A percentile compares a stretch with the other conserved stretches of the same genome.
Evolutionary conservation across 345 rosid species (phyloP).

Genomic region (Populus tremula): DNA sequence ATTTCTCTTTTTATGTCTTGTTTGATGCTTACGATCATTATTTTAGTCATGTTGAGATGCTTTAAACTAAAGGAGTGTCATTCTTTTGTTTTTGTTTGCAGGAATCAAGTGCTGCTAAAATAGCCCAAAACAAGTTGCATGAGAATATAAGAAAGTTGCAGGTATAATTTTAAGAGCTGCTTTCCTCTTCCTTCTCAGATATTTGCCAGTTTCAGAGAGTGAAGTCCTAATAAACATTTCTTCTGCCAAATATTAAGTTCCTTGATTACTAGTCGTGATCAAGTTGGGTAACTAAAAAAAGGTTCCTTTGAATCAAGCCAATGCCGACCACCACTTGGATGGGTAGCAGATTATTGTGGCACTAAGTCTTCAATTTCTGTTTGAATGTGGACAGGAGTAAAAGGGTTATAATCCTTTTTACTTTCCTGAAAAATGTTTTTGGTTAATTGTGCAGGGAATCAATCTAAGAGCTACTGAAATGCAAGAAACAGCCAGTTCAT

Average conservation of each 20-base stretch:
- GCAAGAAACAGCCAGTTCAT: conserved; percentile 81
- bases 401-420: neutral
- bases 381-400: no score
- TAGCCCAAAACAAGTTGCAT: conserved; percentile 84
- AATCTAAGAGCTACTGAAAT: conserved; percentile 64
- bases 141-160: conserved; percentile 70
- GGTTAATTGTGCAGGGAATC: conserved; percentile 57
- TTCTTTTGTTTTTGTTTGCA: conserved; percentile 21
- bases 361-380: no score
- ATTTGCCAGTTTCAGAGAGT: no score
- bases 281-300: no score
- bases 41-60: neutral
- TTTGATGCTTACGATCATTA: no score
- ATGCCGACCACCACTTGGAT: no score
- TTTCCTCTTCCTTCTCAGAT: no score
- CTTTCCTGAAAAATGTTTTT: neutral
- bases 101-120: conserved; percentile 69
- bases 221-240: no score
- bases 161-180: conserved; percentile 34
- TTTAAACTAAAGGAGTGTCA: neutral
- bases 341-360: no score
- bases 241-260: no score
- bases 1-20: neutral
- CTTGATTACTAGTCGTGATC: no score
- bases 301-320: no score